A percentile compares a stretch with the other conserved stretches of the same genome.
Evolutionary conservation across 2,329 filamentous ascomycete species (phyloP).

Genomic region (Fusarium sp.): DNA sequence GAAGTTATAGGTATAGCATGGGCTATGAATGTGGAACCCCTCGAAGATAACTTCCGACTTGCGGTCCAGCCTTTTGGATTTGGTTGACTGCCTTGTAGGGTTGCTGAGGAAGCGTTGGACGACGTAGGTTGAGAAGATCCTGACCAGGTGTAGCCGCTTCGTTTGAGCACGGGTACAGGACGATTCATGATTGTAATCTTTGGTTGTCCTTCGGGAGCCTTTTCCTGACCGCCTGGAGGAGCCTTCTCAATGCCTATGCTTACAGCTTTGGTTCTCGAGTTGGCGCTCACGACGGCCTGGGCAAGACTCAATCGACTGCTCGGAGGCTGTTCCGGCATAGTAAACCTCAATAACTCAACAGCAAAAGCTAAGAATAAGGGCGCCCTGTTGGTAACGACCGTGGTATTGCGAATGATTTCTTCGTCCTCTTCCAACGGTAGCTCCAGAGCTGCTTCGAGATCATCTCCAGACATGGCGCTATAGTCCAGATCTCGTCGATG

Average conservation of each 20-base stretch:
- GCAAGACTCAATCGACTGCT: slow-evolving; percentile 87
- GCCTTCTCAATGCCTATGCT: slow-evolving; percentile 78
- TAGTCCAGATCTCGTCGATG: slow-evolving; percentile 55
- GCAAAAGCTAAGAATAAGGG: slow-evolving; percentile 86
- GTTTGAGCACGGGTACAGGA: slow-evolving; percentile 79
- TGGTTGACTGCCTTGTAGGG: slow-evolving; percentile 36
- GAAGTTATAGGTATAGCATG: slow-evolving; percentile 57
- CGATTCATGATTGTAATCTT: slow-evolving; percentile 78
- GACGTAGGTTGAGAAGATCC: slow-evolving; percentile 34
- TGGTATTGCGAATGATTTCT: slow-evolving; percentile 67
- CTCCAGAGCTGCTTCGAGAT: slow-evolving; percentile 71
- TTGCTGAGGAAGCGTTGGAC: slow-evolving; percentile 33
- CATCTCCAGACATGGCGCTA: slow-evolving; percentile 62
- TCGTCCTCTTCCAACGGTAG: slow-evolving; percentile 71
- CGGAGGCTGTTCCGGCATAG: slow-evolving; percentile 86
- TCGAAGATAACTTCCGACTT: slow-evolving; percentile 64
- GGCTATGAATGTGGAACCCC: slow-evolving; percentile 69
- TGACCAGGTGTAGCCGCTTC: slow-evolving; percentile 74
- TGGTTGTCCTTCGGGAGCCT: slow-evolving; percentile 81
- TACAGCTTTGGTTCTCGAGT: slow-evolving; percentile 81
- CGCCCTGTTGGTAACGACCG: slow-evolving; percentile 81
- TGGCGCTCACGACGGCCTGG: slow-evolving; percentile 85
- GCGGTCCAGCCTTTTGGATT: slow-evolving; percentile 59
- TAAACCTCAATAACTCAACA: slow-evolving; percentile 78
- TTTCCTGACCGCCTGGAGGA: slow-evolving; percentile 74